Evolutionary conservation across 1,139 yeast genomes (phyloP), one percentile per base, ranked within the genome.

Genomic region (Blastobotrys proliferans): DNA sequence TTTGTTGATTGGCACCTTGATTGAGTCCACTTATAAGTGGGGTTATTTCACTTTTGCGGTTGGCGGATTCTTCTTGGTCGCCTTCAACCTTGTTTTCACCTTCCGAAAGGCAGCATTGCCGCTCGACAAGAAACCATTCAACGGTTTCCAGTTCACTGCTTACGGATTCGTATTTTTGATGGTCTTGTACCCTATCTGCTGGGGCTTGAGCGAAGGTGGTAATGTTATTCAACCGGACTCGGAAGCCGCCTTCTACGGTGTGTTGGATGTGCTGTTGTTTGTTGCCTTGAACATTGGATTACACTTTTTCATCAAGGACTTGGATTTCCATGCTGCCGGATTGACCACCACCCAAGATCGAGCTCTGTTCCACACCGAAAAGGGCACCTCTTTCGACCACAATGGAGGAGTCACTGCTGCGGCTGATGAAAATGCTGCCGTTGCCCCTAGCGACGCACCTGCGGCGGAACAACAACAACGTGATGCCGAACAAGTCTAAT

Each of bases 151-250:
- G 34, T 21, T 44, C 34, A 39, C 46, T 34, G 45, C 56, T 32
- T 51, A 64, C 33, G 59, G 61, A 9, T 58, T 62, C 47, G 51
- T 62, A 26, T 61, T 73, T 48, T 50, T 76, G 33, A 69, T 75
- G 66, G 57, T 76, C 49, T 63, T 77, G 48, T 79, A 79, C 57
- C 78, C 80, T 32, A 62, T 80, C 49, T 61, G 67, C 42, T 80
- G 84, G 84, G 84, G 78, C 58, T 66, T 79, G 46, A 65, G 74
- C 51, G 84, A 79, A 54, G 86, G 85, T 68, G 84, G 84, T 61
- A 79, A 79, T 56, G 74, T 67, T 34, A 78, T 80, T 50, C 76
- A 74, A 53, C 81, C 81, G 32, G 83, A 77, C 55, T 73, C 81
- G n/a, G 84, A 79, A 60, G 78, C 81, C 41, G 80, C 73, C 16